Base-by-base conservation (phyloP, 2,329 filamentous ascomycete species). In the Colletotrichum orchidophilum region DNA sequence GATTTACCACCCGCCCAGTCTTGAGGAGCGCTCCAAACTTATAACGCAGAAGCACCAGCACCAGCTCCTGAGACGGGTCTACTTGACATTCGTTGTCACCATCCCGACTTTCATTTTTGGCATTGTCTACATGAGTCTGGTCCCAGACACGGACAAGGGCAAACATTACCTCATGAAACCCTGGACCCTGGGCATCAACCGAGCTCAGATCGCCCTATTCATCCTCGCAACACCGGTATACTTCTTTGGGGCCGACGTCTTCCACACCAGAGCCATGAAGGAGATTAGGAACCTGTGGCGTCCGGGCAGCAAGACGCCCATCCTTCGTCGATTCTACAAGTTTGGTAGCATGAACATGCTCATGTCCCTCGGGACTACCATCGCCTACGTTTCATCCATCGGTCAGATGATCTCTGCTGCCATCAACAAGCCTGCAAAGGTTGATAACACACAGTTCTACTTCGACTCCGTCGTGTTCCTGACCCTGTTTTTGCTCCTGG, bases 291-390 rank as follows among this genome's bases (percentile, higher is more conserved):
- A 91, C 0, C 85, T 97, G 73, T 98, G 95, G 95, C 88, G 92
- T 26, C 90, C 84, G 2, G 89, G 90, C 31, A 97, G 94, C 78
- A 89, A 87, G 46, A 92, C 92, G 1, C 93, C 94, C 0, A 79
- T 97, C 4, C 76, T 93, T 18, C 88, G 92, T 75, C 87, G 95
- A 15, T 95, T 98, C 77, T 94, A 95, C 80, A 91, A 93, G n/a
- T 98, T 98, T 77, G 95, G 95, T 9, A 97, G 95, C 83, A 98
- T 98, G 95, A 97, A 97, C 78, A 92, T 97, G 84, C 87, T 98
- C 71, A 95, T 98, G 81, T 96, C 93, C 8, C 87, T 97, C 2
- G 95, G 95, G 6, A 97, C 95, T 0, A 92, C 90, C 2, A 94
- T 98, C 71, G 95, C 95, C 1, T 97, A 97, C 79, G 84, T 97